These are phyloP conservation scores for Podospora appendiculata DNA, from an alignment of 495 filamentous ascomycete species.

Conservation along the genomic window DNA sequence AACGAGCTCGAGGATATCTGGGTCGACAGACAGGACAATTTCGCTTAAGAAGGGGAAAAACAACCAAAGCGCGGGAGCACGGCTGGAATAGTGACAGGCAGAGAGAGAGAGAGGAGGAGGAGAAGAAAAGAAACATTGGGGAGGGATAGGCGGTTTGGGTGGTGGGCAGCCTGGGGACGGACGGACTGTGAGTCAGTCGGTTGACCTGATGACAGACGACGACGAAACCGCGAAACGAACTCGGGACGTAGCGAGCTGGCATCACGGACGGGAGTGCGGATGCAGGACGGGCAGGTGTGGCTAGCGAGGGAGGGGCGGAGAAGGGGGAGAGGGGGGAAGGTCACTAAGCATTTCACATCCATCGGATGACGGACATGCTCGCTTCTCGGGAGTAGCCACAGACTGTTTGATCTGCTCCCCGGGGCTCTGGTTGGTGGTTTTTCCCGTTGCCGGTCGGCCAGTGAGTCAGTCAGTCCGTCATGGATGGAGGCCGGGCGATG, in stretches of 20 bases:
- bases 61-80: background rate
- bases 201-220: too few species aligned
- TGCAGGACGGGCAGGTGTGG: conserved; percentile 2
- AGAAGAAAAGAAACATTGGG: background rate
- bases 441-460: background rate
- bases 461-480: background rate
- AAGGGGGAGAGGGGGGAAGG: background rate
- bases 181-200: too few species aligned
- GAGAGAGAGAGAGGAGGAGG: background rate
- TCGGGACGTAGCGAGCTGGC: conserved; percentile 1
- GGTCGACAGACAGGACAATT: conserved; percentile 81
- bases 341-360: background rate
- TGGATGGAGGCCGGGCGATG: too few species aligned
- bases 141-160: background rate
- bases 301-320: background rate
- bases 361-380: conserved; percentile 5
- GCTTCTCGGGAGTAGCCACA: conserved; percentile 10
- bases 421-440: conserved; percentile 12
- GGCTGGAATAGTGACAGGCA: background rate
- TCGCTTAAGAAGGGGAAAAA: conserved; percentile 49
- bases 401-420: conserved; percentile 25
- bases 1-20: conserved; percentile 85
- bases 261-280: background rate
- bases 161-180: too few species aligned
- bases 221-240: conserved; percentile 5